Base-by-base conservation (phyloP, 495 filamentous ascomycete genomes). In the Mycothermus thermophilus region DNA sequence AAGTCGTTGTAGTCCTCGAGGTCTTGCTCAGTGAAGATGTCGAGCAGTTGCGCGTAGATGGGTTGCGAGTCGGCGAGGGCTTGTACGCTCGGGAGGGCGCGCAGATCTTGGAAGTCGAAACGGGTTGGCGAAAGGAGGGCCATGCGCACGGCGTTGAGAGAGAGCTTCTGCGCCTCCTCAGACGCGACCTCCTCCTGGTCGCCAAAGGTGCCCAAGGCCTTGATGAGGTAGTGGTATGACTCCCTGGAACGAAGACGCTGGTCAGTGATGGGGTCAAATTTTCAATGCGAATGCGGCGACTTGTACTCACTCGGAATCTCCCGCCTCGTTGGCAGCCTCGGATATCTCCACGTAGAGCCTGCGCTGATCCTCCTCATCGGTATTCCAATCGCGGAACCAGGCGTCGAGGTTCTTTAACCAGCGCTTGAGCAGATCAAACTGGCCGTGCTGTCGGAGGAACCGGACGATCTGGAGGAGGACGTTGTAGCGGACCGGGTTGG, bases 1-100 rank as follows among this genome's bases (percentile, higher is more conserved):
- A 96, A 96, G 55, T 90, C 87, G 50, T 83, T 80, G 65, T 92
- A 94, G 52, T 94, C 84, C 46, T 95, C 92, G 30, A 94, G 70
- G 31, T 80, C 75, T 51, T 96, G 84, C 40, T 87, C 79, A 42
- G 80, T 80, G 64, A 99, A 95, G 55, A 96, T 82, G 44, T 94
- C 88, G 37, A 95, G 75, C 9, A 99, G 75, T 56, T 96, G 83
- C 45, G 77, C 85, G 54, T 83, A 80, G 22, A 79, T 65, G 27
- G 80, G 75, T 41, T 95, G 80, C 39, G 79, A 83, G 36, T 81
- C 72, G 43, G 76, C 75, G 22, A 99, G 79, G 2, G 80, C 77
- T 59, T 93, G 84, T 32, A 99, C 74, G 33, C 80, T 72, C 38
- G 93, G 81, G 34, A 93, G 77, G 20, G 74, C 72, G 32, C 84